Evolutionary conservation across 2,329 filamentous ascomycete species (phyloP).

Genomic region (Fusarium secorum): DNA sequence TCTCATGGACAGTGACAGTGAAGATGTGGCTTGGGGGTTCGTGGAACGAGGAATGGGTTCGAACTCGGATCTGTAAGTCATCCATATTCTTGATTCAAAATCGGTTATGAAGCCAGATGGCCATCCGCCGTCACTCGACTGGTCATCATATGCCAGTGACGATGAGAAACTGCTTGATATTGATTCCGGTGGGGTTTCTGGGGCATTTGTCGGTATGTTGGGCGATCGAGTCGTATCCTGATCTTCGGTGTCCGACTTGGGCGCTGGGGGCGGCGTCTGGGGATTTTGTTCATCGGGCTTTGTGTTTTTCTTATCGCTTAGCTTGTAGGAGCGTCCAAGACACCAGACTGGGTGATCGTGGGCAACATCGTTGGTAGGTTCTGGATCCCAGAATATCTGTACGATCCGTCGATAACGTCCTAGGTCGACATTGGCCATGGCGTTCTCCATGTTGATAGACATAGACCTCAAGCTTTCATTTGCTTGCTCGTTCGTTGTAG

Average conservation of each 20-base stretch:
- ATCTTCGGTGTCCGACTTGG: conserved; percentile 19
- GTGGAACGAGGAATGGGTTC: conserved; percentile 79
- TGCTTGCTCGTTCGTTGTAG: background rate
- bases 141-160: conserved; percentile 58
- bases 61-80: conserved; percentile 94
- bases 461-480: conserved; percentile 24
- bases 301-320: conserved; percentile 40
- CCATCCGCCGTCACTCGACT: conserved; percentile 69
- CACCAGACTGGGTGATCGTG: conserved; percentile 83
- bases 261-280: conserved; percentile 36
- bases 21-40: conserved; percentile 73
- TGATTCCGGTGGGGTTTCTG: conserved; percentile 59
- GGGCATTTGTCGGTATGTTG: conserved; percentile 42
- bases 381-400: conserved; percentile 91
- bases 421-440: conserved; percentile 70
- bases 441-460: conserved; percentile 44
- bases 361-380: conserved; percentile 79
- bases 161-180: conserved; percentile 61
- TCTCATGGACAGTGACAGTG: conserved; percentile 84
- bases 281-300: conserved; percentile 25
- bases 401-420: conserved; percentile 81
- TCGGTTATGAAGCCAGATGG: conserved; percentile 86
- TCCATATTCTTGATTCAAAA: conserved; percentile 92
- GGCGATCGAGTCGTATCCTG: conserved; percentile 30
- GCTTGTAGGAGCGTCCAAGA: conserved; percentile 65